Base-by-base conservation (phyloP, 208 protist species). In the Crithidia acanthocephali region DNA sequence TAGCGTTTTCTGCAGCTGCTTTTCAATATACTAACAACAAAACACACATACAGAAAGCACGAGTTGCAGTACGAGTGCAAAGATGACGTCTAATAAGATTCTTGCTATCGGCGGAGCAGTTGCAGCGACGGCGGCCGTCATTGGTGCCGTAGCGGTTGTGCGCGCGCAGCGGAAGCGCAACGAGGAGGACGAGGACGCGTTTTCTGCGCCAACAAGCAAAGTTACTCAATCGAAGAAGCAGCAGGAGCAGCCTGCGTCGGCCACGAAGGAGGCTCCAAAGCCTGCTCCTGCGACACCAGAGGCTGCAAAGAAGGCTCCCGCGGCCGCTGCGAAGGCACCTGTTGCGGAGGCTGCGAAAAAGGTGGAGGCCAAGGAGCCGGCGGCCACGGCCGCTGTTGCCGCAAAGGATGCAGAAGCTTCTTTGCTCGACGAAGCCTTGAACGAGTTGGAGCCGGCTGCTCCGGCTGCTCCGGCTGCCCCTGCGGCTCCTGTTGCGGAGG, bases 131-230 rank as follows among this genome's bases (percentile, higher is more conserved):
- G 72, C 68, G 16, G 78, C 68, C 22, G 44, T 73, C 15, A 66
- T 79, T 18, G 72, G 64, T 20, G 25, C 67, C 6, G 67, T 65
- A 8, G 78, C 51, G 4, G 60, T 67, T 28, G 25, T 69, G 22
- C 66, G 57, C 18, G 28, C 53, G 20, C n/a, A 56, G 20, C 65
- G 56, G 11, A 70, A 68, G 55, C 7, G 22, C 50, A n/a, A 68
- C 15, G 78, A 74, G 28, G 65, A 73, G 15, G 72, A 83, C 20
- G 78, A 75, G 4, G 78, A 79, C 15, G 65, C 48, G 2, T 82
- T 82, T 32, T 73, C 64, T 20, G 45, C 66, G n/a, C 45, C 53
- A 23, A 30, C 66, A 9, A 71, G 53, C 60, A 70, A 30, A 0
- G 6, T 68, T 7, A 25, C 51, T 7, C 50, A 63, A 45, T 44